Evolutionary conservation across 2,329 filamentous ascomycete genomes (phyloP), one percentile per base, ranked within the genome.

Genomic region (Aureobasidium sp.): DNA sequence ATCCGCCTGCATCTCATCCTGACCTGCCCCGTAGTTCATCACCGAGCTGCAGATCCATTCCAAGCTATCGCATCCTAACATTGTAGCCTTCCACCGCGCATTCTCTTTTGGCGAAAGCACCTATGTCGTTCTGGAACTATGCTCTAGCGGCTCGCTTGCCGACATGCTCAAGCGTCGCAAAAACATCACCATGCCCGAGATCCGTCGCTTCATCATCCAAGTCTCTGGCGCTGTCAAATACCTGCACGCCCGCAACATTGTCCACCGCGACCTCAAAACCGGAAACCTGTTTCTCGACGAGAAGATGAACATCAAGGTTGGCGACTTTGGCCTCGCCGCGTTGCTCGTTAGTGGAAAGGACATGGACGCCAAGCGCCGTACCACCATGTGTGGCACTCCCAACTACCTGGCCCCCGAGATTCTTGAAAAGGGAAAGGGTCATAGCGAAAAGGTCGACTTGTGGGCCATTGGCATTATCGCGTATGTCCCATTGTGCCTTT

Each of bases 381-480:
- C 89, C 22, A 98, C 93, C 6, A 81, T 98, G 56, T 98, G 93
- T 62, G 93, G 93, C 55, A 98, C 93, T 4, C 93, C 93, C 1
- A 98, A 98, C 69, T 98, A 98, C 68, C 95, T 98, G 61, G 93
- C 93, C 0, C 93, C 93, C 0, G 93, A 98, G 66, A 95, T 98
- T 57, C 72, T 98, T 48, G 88, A 95, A 65, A 95, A 93, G 74
- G 93, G 88, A 65, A 89, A 91, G 63, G 93, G 93, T 0, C 93
- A 98, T 67, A 93, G 95, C 60, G 90, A 97, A 66, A 95, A 94
- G 75, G 93, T 98, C 3, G 93, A 98, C 67, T 88, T 98, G 53
- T 98, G 94, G 94, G 95, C 91, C 39, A 78, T 98, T 65, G 93
- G 94, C 17, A 93, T 98, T 60, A 98, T 98, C 67, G 90, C 94